phyloP scores from a whole-genome alignment of 2,329 filamentous ascomycete species.

The Verruconis gallopava region DNA sequence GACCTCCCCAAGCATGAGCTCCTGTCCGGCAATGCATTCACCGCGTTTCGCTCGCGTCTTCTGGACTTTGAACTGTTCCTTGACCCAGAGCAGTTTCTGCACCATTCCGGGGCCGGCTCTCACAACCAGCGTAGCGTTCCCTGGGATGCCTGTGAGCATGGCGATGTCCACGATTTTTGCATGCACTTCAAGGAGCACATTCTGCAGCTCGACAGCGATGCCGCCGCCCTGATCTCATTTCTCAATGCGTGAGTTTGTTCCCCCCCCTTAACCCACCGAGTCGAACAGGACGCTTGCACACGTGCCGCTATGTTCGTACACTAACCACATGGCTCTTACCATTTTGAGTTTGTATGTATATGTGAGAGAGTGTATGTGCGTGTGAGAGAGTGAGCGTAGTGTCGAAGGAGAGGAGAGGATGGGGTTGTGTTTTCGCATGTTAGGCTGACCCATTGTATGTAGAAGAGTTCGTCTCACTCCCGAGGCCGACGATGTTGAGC shows the following conservation, averaged over 20 bases:
- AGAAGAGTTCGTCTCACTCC: background rate
- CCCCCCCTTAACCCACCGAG: no score
- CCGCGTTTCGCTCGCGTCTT: slow-evolving; percentile 2
- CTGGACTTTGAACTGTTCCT: slow-evolving; percentile 10
- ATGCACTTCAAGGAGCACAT: background rate
- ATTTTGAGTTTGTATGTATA: no score
- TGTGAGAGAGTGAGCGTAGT: no score
- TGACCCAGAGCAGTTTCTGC: slow-evolving; percentile 7
- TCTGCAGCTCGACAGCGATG: background rate
- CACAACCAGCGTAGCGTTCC: background rate
- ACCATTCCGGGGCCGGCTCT: slow-evolving; percentile 3
- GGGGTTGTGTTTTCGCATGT: no score
- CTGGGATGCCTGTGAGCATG: background rate
- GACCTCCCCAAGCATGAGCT: background rate
- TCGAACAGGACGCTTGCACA: no score
- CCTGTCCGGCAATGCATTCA: slow-evolving; percentile 1
- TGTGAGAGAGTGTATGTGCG: no score
- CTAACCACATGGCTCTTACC: no score
- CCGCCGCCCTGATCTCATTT: background rate
- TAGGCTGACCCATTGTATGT: no score
- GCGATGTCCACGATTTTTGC: background rate
- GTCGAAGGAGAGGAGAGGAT: no score
- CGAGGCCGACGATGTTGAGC: background rate
- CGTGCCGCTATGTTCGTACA: no score
- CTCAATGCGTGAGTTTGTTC: slow-evolving; percentile 1